Evolutionary conservation across 2,329 filamentous ascomycete genomes (phyloP), one percentile per base, ranked within the genome.

Genomic region (Thielaviopsis euricoi): DNA sequence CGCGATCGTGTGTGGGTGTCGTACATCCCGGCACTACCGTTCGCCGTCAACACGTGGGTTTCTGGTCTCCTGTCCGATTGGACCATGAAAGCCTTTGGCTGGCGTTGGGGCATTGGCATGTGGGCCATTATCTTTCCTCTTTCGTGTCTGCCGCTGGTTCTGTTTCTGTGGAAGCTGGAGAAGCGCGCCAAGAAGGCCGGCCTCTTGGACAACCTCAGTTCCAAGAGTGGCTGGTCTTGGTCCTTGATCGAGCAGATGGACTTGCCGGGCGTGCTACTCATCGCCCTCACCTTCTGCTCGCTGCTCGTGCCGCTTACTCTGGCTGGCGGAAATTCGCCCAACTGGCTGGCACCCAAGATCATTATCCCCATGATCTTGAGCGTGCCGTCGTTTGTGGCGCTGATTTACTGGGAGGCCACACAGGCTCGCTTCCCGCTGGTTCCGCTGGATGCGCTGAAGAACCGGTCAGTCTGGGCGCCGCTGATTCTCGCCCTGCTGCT

Each of bases 71-170:
- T 85, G 51, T 71, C 76, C 3, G 60, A 64, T 2, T 70, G 74
- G 0, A 77, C 82, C 1, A 66, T 82, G 1, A 63, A 58, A 0
- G 63, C 60, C 12, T 78, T 76, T 0, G 73, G 68, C 6, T 85
- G 81, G 81, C 68, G 73, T 59, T 83, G 80, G 80, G 81, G 81
- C 37, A 74, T 81, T 40, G 80, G 79, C 63, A 83, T 84, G 79
- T 85, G 77, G 72, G 72, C 71, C 61, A 79, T 84, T 65, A 81
- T 83, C 61, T 83, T 79, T 66, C 75, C 80, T 2, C 73, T 78
- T 22, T 79, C 75, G 65, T 69, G 77, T 2, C 62, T 82, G 9
- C 80, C 81, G 2, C 72, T 84, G 50, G 69, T 84, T 63, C 61
- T 73, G 33, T 74, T 74, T 4, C 71, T 85, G 0, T 66, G 69